Evolutionary conservation across 352 stramenopile species (phyloP), one percentile per base, ranked within the genome.

Genomic region (Thraustochytrium sp.): DNA sequence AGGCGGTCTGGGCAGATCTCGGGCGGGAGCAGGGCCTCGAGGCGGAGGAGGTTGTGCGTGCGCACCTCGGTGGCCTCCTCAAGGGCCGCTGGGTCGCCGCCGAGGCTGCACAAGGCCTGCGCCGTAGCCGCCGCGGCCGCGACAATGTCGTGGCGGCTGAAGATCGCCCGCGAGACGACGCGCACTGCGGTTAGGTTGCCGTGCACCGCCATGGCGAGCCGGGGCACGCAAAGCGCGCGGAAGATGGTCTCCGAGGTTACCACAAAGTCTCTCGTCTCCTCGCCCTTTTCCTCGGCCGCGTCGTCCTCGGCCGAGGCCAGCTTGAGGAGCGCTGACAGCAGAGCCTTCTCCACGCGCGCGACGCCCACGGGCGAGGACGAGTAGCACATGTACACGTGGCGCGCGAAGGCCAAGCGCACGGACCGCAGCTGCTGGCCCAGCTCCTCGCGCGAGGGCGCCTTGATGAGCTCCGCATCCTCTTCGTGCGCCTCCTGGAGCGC

Each of bases 361-460:
- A 72, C 59, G 8, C 59, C 59, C 8, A 9, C 13, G 23, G 59
- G 59, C 9, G 13, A 18, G 16, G 59, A 72, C 21, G 59, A 72
- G 46, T 77, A 77, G 42, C 42, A 62, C 65, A 77, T 62, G 65
- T 77, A 77, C 18, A 62, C 42, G 46, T 77, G 42, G 16, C 65
- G 36, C 16, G 65, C 65, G 5, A 77, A 55, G 34, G 65, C 65
- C 8, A 77, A 36, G 34, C 65, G 65, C 13, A 77, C 65, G 23
- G 29, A 37, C 13, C 49, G 42, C 23, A 77, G 16, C 26, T 62
- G 42, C 49, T 77, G 13, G 8, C 13, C 65, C 0, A 77, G 65
- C 31, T 77, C 65, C 11, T 62, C 49, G 34, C 9, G 21, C 9
- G 13, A 13, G 23, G 65, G 42, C 8, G n/a, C 40, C 8, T 77